A percentile compares a stretch with the other conserved stretches of the same genome.
These are phyloP conservation scores for Vitis hybrid DNA, from an alignment of 177 flowering plant genomes.

Conservation along the genomic window DNA sequence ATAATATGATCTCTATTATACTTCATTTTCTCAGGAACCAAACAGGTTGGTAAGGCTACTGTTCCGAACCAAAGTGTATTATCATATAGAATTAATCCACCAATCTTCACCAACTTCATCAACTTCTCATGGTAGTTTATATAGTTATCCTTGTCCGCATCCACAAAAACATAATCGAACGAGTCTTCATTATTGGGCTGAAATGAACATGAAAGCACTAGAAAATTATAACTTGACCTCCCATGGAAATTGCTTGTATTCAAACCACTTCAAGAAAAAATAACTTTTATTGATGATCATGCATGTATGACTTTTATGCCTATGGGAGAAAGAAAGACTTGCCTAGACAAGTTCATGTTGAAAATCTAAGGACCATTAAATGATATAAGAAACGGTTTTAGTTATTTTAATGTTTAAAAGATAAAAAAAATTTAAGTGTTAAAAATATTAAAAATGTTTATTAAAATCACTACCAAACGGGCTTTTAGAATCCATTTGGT, in stretches of 20 bases:
- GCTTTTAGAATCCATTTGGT: fast-evolving
- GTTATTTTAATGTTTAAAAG: too few relatives aligned
- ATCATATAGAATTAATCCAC: conserved; percentile 43
- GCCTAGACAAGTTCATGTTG: too few relatives aligned
- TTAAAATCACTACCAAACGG: fast-evolving
- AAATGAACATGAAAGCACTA: conserved; percentile 3
- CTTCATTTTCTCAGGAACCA: background rate
- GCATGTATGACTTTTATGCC: too few relatives aligned
- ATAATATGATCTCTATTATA: conserved; percentile 9
- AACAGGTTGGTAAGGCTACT: conserved; percentile 31
- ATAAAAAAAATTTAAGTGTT: too few relatives aligned
- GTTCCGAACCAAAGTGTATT: conserved; percentile 56
- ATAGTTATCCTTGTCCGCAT: conserved; percentile 48
- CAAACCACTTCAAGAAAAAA: too few relatives aligned
- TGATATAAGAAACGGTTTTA: too few relatives aligned
- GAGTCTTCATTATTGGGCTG: conserved; percentile 31
- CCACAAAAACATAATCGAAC: conserved; percentile 54
- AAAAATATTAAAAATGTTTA: too few relatives aligned
- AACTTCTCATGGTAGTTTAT: conserved; percentile 47
- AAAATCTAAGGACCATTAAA: too few relatives aligned
- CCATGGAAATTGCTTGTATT: background rate
- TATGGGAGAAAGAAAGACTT: too few relatives aligned
- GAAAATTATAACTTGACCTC: background rate
- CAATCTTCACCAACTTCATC: conserved; percentile 46
- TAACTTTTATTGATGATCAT: too few relatives aligned